phyloP scores from a whole-genome alignment of 495 filamentous ascomycete genomes.

The Stereocaulon alpinum region DNA sequence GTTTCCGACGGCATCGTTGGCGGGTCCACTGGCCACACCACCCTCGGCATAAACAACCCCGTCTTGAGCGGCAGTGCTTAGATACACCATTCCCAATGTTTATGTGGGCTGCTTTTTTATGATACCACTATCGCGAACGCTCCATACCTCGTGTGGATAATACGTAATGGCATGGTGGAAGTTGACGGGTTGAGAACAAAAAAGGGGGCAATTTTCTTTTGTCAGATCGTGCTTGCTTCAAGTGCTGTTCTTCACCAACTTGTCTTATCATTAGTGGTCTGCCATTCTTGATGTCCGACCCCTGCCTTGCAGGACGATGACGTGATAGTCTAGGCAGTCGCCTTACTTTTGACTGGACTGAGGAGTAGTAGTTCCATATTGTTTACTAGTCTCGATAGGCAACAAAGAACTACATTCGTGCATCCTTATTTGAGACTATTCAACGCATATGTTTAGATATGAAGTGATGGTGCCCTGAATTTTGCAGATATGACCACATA shows the following conservation, averaged over 20 bases:
- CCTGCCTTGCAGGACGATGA: constrained; percentile 14
- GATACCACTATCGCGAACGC: constrained; percentile 32
- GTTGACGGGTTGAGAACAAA: constrained; percentile 9
- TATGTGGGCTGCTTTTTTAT: constrained; percentile 24
- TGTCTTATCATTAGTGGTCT: constrained; percentile 1
- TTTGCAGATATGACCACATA: too few species aligned
- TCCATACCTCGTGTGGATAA: constrained; percentile 15
- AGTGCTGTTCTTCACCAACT: neutral
- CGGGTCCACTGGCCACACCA: constrained; percentile 25
- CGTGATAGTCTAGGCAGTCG: neutral
- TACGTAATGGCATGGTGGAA: constrained; percentile 22
- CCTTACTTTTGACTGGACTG: neutral
- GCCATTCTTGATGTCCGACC: constrained; percentile 5
- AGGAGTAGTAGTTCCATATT: constrained; percentile 2
- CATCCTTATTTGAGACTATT: neutral
- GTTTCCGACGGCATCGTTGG: constrained; percentile 12
- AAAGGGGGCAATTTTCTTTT: constrained; percentile 8
- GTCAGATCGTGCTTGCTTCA: neutral
- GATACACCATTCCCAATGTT: constrained; percentile 16
- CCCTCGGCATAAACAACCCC: constrained; percentile 38
- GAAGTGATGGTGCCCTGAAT: too few species aligned
- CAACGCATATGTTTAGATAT: neutral
- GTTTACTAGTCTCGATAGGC: constrained; percentile 9
- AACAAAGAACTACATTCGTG: constrained; percentile 6
- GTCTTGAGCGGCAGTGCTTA: constrained; percentile 35